These are phyloP conservation scores for Zygoascus tannicola DNA, from an alignment of 805 yeast genomes.

Conservation along the genomic window DNA sequence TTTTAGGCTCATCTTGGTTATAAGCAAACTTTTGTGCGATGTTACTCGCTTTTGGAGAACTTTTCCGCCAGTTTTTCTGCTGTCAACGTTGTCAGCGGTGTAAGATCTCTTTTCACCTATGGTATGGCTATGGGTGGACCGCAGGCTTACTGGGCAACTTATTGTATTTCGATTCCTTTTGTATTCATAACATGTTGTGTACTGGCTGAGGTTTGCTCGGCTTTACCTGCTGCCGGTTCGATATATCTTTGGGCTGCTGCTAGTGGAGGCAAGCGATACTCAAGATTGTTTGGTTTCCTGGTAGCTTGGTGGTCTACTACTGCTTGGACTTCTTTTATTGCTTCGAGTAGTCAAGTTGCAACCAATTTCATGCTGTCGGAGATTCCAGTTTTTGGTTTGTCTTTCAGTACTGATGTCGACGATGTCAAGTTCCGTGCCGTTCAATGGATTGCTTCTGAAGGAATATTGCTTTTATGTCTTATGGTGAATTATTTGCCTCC, in stretches of 20 bases:
- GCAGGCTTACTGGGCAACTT: slow-evolving; percentile 18
- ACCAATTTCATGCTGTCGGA: slow-evolving; percentile 17
- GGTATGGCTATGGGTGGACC: slow-evolving; percentile 19
- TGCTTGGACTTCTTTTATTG: slow-evolving; percentile 21
- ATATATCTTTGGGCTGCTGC: slow-evolving; percentile 21
- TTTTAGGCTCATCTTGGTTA: slow-evolving; percentile 14
- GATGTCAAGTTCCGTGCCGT: slow-evolving; percentile 18
- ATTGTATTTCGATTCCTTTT: slow-evolving; percentile 11
- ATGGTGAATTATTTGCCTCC: slow-evolving; percentile 18
- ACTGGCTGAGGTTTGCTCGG: slow-evolving; percentile 19
- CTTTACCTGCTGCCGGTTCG: slow-evolving; percentile 21
- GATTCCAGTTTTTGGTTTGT: slow-evolving; percentile 13
- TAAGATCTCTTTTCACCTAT: slow-evolving; percentile 10
- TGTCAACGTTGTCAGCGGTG: slow-evolving; percentile 11
- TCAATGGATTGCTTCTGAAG: slow-evolving; percentile 19
- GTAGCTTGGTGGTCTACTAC: slow-evolving; percentile 21
- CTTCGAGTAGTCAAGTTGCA: slow-evolving; percentile 13
- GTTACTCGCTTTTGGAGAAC: slow-evolving; percentile 14
- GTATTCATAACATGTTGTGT: slow-evolving; percentile 17
- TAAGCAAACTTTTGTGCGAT: slow-evolving; percentile 13
- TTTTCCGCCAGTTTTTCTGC: slow-evolving; percentile 17
- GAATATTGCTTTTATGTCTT: slow-evolving; percentile 10
- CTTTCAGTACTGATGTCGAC: slow-evolving; percentile 7
- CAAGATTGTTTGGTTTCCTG: slow-evolving; percentile 17
- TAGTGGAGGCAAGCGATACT: slow-evolving; percentile 16